These are phyloP conservation scores for Pleurotus sapidus DNA, from an alignment of 768 basidiomycete genomes.

Conservation along the genomic window DNA sequence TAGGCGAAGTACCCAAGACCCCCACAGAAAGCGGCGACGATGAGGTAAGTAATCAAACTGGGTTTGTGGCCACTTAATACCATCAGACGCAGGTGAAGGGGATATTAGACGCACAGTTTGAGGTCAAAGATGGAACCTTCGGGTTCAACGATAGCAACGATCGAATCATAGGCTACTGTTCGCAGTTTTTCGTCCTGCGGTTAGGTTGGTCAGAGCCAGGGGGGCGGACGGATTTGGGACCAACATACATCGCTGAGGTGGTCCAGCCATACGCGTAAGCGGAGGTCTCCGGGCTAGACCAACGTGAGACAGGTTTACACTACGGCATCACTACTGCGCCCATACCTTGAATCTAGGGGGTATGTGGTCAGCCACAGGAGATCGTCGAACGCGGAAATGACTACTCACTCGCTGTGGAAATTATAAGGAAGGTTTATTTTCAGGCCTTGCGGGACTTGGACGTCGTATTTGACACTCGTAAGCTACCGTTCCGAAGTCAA, in stretches of 20 bases:
- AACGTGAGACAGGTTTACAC: neutral
- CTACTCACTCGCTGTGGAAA: conserved; percentile 80
- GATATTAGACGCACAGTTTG: conserved; percentile 56
- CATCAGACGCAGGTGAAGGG: neutral
- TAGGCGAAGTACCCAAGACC: conserved; percentile 66
- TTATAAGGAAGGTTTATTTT: conserved; percentile 67
- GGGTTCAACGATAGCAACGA: conserved; percentile 80
- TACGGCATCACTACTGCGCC: neutral
- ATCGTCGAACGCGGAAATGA: neutral
- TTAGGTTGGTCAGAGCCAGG: neutral
- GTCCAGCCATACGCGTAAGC: conserved; percentile 75
- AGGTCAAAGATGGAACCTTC: conserved; percentile 75
- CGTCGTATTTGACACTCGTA: conserved; percentile 49
- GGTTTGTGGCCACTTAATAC: neutral
- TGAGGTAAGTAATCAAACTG: conserved; percentile 68
- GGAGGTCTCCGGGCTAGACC: conserved; percentile 69
- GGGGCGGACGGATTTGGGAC: neutral
- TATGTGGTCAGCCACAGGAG: conserved; percentile 13
- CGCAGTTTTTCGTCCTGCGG: conserved; percentile 54
- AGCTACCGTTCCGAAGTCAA: conserved; percentile 37
- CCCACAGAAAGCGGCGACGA: conserved; percentile 61
- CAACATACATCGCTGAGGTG: conserved; percentile 56
- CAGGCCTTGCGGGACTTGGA: conserved; percentile 50
- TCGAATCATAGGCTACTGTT: conserved; percentile 69
- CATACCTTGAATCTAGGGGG: conserved; percentile 58